phyloP scores from a whole-genome alignment of 371 early-diverging fungal species.

The Catenaria anguillulae region DNA sequence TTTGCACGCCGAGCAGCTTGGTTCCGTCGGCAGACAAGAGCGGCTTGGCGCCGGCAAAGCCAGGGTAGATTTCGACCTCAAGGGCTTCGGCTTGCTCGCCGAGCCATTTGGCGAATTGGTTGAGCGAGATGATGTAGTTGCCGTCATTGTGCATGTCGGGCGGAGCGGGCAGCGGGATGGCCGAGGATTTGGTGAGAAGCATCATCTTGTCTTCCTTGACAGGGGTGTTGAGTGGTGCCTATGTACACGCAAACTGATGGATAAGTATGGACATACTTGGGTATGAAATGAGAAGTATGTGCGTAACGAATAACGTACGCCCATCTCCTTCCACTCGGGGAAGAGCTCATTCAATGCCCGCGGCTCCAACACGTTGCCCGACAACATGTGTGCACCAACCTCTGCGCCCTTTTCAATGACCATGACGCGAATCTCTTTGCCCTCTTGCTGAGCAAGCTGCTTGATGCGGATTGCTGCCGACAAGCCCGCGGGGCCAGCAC shows the following conservation, averaged over 20 bases:
- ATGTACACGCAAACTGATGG: too few relatives aligned
- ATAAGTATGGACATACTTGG: too few relatives aligned
- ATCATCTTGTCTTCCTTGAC: conserved; percentile 74
- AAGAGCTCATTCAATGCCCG: conserved; percentile 85
- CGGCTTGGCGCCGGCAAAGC: conserved; percentile 81
- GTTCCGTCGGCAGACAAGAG: conserved; percentile 57
- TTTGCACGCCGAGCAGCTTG: conserved; percentile 73
- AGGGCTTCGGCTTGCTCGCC: conserved; percentile 93
- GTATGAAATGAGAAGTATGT: too few relatives aligned
- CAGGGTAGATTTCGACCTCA: conserved; percentile 91
- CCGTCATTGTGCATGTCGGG: conserved; percentile 92
- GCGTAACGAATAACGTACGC: too few relatives aligned
- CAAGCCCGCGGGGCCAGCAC: conserved; percentile 90
- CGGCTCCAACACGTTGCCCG: conserved; percentile 90
- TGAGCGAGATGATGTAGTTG: conserved; percentile 90
- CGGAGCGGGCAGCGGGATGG: conserved; percentile 89
- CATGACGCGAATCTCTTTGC: conserved; percentile 76
- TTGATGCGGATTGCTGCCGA: conserved; percentile 86
- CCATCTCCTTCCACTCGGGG: conserved; percentile 93
- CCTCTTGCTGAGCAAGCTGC: conserved; percentile 71
- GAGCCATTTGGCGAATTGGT: conserved; percentile 86
- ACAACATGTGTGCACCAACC: conserved; percentile 86
- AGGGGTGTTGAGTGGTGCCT: conserved; percentile 80
- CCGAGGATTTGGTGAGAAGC: conserved; percentile 55
- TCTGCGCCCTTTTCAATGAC: conserved; percentile 91